Conservation (phyloP, 345 rosid genomes). For the Gossypium mustelinum region DNA sequence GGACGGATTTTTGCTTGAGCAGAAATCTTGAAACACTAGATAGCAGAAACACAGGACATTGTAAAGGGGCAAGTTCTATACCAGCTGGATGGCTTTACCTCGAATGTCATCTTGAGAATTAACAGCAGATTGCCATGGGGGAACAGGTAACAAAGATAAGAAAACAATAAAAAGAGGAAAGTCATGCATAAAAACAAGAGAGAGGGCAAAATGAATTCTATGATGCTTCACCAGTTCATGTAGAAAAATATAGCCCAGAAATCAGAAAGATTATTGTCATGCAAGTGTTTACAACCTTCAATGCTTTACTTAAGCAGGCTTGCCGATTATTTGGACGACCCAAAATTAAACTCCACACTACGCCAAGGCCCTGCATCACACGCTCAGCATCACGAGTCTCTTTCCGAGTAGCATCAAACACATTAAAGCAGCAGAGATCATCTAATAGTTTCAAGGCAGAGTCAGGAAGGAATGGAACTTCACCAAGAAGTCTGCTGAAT, state of each 20-base stretch:
- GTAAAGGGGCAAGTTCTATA: slow-evolving; percentile 29
- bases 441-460: slow-evolving; percentile 71
- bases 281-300: slow-evolving; percentile 39
- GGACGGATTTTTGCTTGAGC: neutral
- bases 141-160: slow-evolving; percentile 26
- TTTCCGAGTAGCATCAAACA: slow-evolving; percentile 55
- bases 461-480: slow-evolving; percentile 76
- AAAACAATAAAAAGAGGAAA: slow-evolving; percentile 4
- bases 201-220: neutral
- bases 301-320: slow-evolving; percentile 77
- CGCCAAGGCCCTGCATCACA: slow-evolving; percentile 95
- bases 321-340: slow-evolving; percentile 82
- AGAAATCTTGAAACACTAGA: neutral
- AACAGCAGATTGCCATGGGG: slow-evolving; percentile 72
- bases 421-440: slow-evolving; percentile 67
- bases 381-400: slow-evolving; percentile 73
- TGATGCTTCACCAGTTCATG: neutral
- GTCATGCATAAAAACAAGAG: neutral
- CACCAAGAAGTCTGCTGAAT: slow-evolving; percentile 87
- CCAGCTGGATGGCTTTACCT: slow-evolving; percentile 92
- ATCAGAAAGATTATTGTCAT: neutral
- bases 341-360: slow-evolving; percentile 92
- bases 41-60: slow-evolving; percentile 12
- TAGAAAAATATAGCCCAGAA: neutral
- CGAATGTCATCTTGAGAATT: slow-evolving; percentile 91